Base-by-base conservation (phyloP, 768 basidiomycete genomes). In the Ramaria sp. region DNA sequence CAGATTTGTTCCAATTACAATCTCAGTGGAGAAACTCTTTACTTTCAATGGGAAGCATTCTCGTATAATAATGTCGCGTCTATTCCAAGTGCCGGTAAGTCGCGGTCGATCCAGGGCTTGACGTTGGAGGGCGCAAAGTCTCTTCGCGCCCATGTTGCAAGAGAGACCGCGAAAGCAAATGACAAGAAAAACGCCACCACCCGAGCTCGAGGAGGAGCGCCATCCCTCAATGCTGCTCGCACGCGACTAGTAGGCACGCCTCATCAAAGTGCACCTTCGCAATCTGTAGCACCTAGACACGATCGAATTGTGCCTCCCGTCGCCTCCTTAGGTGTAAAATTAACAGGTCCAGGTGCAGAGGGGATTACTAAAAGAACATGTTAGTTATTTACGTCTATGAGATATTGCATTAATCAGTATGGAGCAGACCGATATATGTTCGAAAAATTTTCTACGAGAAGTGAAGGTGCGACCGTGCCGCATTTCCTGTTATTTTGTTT, bases 371-470 rank as follows among this genome's bases (percentile, higher is more conserved):
- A 45, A 38, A 47, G 53, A 38, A 45, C 33, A 33, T 56, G 51
- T 55, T 37, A 53, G 51, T 24, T 41, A 22, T 55, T 65, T 64
- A 27, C 50, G 48, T 30, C 67, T 62, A 61, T 22, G 33, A 55
- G 55, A 39, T 30, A 5, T 27, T 1, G 42, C n/a, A 37, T 41
- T 52, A 37, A 27, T 39, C 19, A 7, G 37, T 10, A 34, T 13
- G 20, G 34, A 30, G 24, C 62, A 90, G 87, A 85, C 76, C 80
- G 88, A 30, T 98, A 97, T 68, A 94, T 95, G 93, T 92, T 88
- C 65, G 93, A 97, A 69, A 92, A 90, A 71, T 76, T 87, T 24
- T 81, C 82, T 1, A 88, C 89, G 65, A 75, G 93, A 47, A 86
- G 90, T 60, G 86, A 86, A 76, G 83, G 92, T 91, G 62, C 50